Percentiles rank a stretch among this genome's conserved stretches.
These are phyloP conservation scores for Dendrocalamus sinicus DNA, from an alignment of 176 grass and related monocot species.

Conservation along the genomic window DNA sequence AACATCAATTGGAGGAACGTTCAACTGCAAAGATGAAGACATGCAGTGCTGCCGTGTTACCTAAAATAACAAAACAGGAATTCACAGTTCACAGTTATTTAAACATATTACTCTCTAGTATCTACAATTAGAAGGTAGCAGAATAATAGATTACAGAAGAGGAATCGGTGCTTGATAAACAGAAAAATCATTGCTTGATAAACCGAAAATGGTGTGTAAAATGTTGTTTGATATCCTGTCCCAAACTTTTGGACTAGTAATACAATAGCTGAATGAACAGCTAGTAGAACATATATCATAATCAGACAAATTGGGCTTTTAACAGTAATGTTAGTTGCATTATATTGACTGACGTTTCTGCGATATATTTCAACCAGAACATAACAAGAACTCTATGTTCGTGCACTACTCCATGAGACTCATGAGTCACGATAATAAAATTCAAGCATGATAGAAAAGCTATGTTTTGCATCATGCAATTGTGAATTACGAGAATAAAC, in stretches of 20 bases:
- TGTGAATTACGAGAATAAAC: constrained; percentile 34
- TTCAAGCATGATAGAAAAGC: constrained; percentile 17
- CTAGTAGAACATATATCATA: neutral
- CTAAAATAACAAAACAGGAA: constrained; percentile 47
- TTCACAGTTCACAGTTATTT: constrained; percentile 28
- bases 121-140: constrained; percentile 19
- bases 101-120: constrained; percentile 14
- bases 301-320: neutral
- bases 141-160: constrained; percentile 2
- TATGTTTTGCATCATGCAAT: neutral
- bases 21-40: constrained; percentile 56
- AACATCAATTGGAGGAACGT: constrained; percentile 92
- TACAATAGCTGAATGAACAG: neutral
- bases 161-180: constrained; percentile 11
- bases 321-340: neutral
- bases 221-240: constrained; percentile 12
- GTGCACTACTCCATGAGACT: constrained; percentile 23
- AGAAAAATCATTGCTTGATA: constrained; percentile 11
- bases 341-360: neutral
- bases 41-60: constrained; percentile 45
- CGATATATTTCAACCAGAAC: neutral
- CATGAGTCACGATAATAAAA: constrained; percentile 23
- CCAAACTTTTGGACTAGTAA: constrained; percentile 25
- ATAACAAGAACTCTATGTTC: constrained; percentile 23
- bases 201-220: constrained; percentile 14